A percentile compares a stretch with the other conserved stretches of the same genome.
phyloP scores from a whole-genome alignment of 2,329 filamentous ascomycete species.

The Cercospora sesami region DNA sequence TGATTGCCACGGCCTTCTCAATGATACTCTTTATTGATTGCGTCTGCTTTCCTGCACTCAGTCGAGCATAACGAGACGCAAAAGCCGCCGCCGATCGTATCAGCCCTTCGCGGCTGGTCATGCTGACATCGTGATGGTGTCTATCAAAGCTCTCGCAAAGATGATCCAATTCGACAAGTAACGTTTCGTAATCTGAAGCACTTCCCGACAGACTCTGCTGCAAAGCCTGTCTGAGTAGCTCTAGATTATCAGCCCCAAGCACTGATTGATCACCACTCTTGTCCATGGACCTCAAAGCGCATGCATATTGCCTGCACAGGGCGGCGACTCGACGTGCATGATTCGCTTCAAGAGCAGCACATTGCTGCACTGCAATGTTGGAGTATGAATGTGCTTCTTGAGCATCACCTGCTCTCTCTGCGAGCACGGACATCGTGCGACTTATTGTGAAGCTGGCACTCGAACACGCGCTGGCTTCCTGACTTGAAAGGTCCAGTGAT shows the following conservation, averaged over 20 bases:
- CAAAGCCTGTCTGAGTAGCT: conserved; percentile 14
- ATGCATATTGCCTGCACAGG: background rate
- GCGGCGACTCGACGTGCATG: conserved; percentile 27
- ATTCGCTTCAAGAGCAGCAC: conserved; percentile 18
- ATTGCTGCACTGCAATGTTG: conserved; percentile 15
- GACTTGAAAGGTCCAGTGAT: background rate
- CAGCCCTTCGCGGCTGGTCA: conserved; percentile 2
- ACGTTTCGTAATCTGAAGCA: conserved; percentile 31
- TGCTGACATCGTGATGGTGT: background rate
- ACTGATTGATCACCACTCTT: background rate
- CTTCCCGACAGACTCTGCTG: conserved; percentile 28
- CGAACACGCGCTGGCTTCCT: background rate
- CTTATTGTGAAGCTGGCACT: conserved; percentile 15
- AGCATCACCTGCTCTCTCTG: conserved; percentile 19
- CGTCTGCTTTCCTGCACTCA: conserved; percentile 26
- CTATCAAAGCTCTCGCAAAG: conserved; percentile 12
- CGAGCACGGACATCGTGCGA: conserved; percentile 25
- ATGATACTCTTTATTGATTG: conserved; percentile 27
- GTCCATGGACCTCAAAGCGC: background rate
- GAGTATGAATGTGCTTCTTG: conserved; percentile 21
- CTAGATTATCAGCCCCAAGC: background rate
- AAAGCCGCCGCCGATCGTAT: conserved; percentile 29
- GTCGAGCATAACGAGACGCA: conserved; percentile 32
- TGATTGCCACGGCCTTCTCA: conserved; percentile 21
- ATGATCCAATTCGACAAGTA: conserved; percentile 28